These are phyloP conservation scores for Sclerotiophoma versabilis DNA, from an alignment of 2,329 filamentous ascomycete genomes.

Conservation along the genomic window DNA sequence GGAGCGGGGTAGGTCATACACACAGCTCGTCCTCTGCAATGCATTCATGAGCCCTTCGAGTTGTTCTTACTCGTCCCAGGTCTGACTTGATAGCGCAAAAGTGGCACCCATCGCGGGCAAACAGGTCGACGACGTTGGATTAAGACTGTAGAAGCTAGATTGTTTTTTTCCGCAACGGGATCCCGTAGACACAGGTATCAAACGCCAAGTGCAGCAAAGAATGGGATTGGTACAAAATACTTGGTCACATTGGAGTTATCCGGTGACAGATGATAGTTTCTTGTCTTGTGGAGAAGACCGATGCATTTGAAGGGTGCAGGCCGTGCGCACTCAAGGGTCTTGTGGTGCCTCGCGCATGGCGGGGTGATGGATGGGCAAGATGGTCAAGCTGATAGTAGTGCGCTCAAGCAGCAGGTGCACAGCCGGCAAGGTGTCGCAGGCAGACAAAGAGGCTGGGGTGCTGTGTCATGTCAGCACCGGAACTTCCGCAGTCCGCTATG, in stretches of 20 bases:
- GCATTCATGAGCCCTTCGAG: no score
- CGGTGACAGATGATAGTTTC: neutral
- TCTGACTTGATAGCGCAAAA: neutral
- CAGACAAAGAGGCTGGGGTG: neutral
- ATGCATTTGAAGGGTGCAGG: neutral
- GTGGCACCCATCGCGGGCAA: neutral
- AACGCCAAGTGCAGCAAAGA: neutral
- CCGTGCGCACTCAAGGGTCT: slow-evolving; percentile 16
- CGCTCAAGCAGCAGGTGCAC: slow-evolving; percentile 7
- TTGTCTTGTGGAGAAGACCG: slow-evolving; percentile 1
- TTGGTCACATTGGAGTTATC: neutral
- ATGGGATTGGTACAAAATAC: neutral
- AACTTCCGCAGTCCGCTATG: neutral
- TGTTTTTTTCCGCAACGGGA: neutral
- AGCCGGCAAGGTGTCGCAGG: slow-evolving; percentile 13
- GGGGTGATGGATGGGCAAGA: slow-evolving; percentile 1
- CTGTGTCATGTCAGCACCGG: slow-evolving; percentile 6
- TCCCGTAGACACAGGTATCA: neutral
- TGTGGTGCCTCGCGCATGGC: slow-evolving; percentile 3
- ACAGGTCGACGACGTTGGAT: neutral
- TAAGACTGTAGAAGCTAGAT: neutral
- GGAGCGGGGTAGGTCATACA: slow-evolving; percentile 11
- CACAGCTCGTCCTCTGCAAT: neutral
- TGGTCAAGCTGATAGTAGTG: slow-evolving; percentile 5
- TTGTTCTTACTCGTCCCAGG: no score